phyloP scores from a whole-genome alignment of 202 grass and related monocot species.

The Schoenoplectus triqueter region DNA sequence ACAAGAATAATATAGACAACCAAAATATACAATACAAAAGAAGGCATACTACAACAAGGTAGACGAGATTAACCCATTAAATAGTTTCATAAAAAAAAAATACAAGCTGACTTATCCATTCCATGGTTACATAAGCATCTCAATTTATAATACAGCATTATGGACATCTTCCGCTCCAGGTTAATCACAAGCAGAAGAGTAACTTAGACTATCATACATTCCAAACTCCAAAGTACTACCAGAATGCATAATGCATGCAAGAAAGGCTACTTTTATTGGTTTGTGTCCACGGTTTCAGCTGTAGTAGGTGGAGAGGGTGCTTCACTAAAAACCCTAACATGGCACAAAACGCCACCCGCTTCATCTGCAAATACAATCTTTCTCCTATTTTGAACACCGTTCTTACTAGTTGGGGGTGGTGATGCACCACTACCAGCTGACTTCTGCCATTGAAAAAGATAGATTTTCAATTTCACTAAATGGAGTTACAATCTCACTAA shows the following conservation, averaged over 20 bases:
- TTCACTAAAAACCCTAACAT: slow-evolving; percentile 66
- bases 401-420: slow-evolving; percentile 29
- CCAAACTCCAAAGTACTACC: neutral
- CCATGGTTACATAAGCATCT: slow-evolving; percentile 15
- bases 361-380: slow-evolving; percentile 94
- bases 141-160: neutral
- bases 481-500: neutral
- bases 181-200: neutral
- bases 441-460: slow-evolving; percentile 51
- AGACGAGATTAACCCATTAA: neutral
- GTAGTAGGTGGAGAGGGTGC: slow-evolving; percentile 33
- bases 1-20: neutral
- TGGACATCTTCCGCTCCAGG: neutral
- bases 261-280: slow-evolving; percentile 20
- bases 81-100: neutral
- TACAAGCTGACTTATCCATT: slow-evolving; percentile 1
- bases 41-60: neutral
- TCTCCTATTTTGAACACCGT: slow-evolving; percentile 48
- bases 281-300: slow-evolving; percentile 29
- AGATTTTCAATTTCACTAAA: slow-evolving; percentile 22
- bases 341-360: slow-evolving; percentile 77
- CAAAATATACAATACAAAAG: neutral
- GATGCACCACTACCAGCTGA: slow-evolving; percentile 48
- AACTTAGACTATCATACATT: slow-evolving; percentile 20
- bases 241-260: neutral